A percentile compares a stretch with the other conserved stretches of the same genome.
phyloP scores from a whole-genome alignment of 192 early-diverging fungal genomes.

The Backusella tarrabulga region DNA sequence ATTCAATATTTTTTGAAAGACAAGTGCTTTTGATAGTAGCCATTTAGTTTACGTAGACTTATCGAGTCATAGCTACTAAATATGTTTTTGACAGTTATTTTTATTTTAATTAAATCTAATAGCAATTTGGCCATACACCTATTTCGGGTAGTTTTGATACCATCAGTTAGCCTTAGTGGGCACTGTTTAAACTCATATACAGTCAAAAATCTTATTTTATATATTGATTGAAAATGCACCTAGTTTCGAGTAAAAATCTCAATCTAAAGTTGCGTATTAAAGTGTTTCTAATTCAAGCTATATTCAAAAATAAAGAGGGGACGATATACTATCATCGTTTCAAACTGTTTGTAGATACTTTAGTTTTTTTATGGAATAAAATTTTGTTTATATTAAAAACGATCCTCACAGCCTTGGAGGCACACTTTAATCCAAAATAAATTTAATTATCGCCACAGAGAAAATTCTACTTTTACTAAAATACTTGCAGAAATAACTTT shows the following conservation, averaged over 20 bases:
- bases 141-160: too few species aligned
- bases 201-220: not conserved
- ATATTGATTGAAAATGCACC: not conserved
- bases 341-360: not conserved
- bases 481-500: not conserved
- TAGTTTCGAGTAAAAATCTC: not conserved
- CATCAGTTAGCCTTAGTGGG: too few species aligned
- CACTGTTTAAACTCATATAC: not conserved
- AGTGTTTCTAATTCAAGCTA: not conserved
- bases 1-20: too few species aligned
- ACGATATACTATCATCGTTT: not conserved
- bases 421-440: not conserved
- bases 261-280: not conserved
- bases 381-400: not conserved
- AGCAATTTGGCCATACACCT: too few species aligned
- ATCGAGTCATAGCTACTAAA: too few species aligned
- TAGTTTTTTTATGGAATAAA: not conserved
- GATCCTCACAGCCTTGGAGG: not conserved
- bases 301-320: not conserved
- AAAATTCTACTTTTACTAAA: not conserved
- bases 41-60: too few species aligned
- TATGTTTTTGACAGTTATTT: too few species aligned
- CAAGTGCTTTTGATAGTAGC: too few species aligned
- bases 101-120: too few species aligned
- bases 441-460: not conserved